These are phyloP conservation scores for Rhodotorula taiwanensis DNA, from an alignment of 768 basidiomycete species.

Conservation along the genomic window DNA sequence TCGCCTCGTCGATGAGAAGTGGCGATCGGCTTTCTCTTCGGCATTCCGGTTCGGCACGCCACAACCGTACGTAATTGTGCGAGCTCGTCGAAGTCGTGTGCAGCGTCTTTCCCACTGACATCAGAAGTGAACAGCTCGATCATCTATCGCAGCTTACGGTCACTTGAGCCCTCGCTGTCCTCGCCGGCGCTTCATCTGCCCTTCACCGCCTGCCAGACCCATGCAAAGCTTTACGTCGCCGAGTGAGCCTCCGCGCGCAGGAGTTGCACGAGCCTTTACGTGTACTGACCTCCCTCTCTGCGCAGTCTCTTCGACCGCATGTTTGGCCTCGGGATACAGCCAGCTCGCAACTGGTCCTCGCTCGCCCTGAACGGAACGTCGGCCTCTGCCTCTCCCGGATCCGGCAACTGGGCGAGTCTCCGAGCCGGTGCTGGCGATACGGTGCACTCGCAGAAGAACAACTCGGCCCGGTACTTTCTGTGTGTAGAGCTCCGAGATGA, in stretches of 20 bases:
- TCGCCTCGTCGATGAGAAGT: constrained; percentile 81
- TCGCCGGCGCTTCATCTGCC: constrained; percentile 79
- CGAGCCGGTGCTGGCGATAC: too few species aligned
- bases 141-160: constrained; percentile 84
- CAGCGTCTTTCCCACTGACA: too few species aligned
- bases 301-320: constrained; percentile 21
- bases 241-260: constrained; percentile 69
- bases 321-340: constrained; percentile 8
- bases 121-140: constrained; percentile 81
- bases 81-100: too few species aligned
- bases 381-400: too few species aligned
- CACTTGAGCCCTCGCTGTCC: constrained; percentile 67
- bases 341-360: constrained; percentile 15
- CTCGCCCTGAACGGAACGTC: constrained; percentile 17
- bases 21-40: constrained; percentile 78
- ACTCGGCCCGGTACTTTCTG: constrained; percentile 13
- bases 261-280: constrained; percentile 48
- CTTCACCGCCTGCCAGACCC: constrained; percentile 79
- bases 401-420: too few species aligned
- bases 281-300: too few species aligned
- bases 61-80: constrained; percentile 8
- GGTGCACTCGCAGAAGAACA: too few species aligned
- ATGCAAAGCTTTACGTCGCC: constrained; percentile 80
- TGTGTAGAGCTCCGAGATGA: constrained; percentile 10
- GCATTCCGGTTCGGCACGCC: constrained; percentile 41